Evolutionary conservation across 177 flowering plant species (phyloP).

Genomic region (Vitis hybrid): DNA sequence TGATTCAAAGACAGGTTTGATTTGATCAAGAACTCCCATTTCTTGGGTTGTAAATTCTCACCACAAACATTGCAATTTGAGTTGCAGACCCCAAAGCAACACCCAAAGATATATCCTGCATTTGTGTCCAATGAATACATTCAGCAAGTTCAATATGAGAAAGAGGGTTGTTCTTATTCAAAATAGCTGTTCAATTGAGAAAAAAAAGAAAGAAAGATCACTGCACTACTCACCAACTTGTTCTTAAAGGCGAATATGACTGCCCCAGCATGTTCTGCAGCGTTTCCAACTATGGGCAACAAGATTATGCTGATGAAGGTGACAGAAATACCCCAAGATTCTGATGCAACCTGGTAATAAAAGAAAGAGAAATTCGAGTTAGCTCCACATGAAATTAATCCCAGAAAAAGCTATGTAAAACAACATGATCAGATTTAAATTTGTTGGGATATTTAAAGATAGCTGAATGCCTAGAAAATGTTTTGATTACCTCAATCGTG

Average conservation of each 20-base stretch:
- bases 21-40: background rate
- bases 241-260: constrained; percentile 88
- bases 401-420: background rate
- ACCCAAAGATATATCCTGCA: constrained; percentile 91
- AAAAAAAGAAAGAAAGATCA: background rate
- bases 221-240: constrained; percentile 61
- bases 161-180: background rate
- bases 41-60: constrained; percentile 25
- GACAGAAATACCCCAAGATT: constrained; percentile 82
- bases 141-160: background rate
- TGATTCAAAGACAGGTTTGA: background rate
- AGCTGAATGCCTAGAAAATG: no score
- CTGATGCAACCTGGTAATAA: constrained; percentile 62
- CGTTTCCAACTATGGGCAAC: constrained; percentile 94
- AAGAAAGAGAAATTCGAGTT: background rate
- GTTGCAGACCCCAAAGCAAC: constrained; percentile 95
- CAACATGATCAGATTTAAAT: no score
- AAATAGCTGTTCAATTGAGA: background rate
- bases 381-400: background rate
- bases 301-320: constrained; percentile 83
- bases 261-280: constrained; percentile 97
- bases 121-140: constrained; percentile 6
- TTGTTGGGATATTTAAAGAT: background rate
- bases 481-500: constrained; percentile 78
- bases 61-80: constrained; percentile 94